Conservation (phyloP, 2,329 filamentous ascomycete species). For the Helicocarpus griseus region DNA sequence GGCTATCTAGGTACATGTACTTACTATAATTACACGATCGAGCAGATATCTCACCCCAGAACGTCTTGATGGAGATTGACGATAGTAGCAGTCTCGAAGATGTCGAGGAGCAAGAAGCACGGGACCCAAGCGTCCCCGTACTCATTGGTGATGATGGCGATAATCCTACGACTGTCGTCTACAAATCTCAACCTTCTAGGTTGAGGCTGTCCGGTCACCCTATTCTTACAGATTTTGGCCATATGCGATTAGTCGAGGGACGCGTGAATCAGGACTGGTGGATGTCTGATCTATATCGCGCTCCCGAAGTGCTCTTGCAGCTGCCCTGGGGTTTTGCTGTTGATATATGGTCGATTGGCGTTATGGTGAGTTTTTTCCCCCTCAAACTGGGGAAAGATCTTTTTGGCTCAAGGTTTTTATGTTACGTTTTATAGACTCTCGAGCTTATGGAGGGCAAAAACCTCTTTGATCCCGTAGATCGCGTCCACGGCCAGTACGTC, state of each 20-base stretch:
- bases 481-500: slow-evolving; percentile 17
- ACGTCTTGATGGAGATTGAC: slow-evolving; percentile 7
- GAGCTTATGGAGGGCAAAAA: slow-evolving; percentile 21
- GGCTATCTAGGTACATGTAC: background rate
- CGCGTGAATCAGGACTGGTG: slow-evolving; percentile 12
- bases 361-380: slow-evolving; percentile 19
- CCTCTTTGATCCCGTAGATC: slow-evolving; percentile 21
- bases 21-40: background rate
- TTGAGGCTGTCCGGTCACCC: slow-evolving; percentile 10
- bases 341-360: slow-evolving; percentile 19
- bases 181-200: slow-evolving; percentile 7
- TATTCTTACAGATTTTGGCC: slow-evolving; percentile 19
- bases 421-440: slow-evolving; percentile 19
- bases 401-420: no score
- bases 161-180: slow-evolving; percentile 5
- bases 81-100: slow-evolving; percentile 7
- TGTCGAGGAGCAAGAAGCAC: slow-evolving; percentile 9
- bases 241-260: slow-evolving; percentile 8
- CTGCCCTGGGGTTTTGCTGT: slow-evolving; percentile 17
- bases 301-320: slow-evolving; percentile 16
- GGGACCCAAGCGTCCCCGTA: slow-evolving; percentile 7
- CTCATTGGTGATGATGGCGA: slow-evolving; percentile 2
- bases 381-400: no score
- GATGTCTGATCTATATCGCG: slow-evolving; percentile 19
- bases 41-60: slow-evolving; percentile 12